Percentiles rank a stretch among this genome's conserved stretches.
phyloP scores from a whole-genome alignment of 2,329 filamentous ascomycete genomes.

The Cladosporium sp. region DNA sequence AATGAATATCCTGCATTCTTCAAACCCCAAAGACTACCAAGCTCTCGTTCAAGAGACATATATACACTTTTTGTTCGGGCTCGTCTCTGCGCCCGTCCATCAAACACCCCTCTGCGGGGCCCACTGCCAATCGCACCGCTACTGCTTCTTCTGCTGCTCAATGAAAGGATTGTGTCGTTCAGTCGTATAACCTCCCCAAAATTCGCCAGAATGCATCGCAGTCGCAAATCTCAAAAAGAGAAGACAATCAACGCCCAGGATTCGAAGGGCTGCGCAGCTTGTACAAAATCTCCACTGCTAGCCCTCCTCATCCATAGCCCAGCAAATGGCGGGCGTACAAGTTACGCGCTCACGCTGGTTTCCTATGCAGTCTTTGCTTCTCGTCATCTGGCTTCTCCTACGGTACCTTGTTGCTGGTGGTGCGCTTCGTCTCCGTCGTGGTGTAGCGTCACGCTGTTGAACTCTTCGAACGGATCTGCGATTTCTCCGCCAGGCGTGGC shows the following conservation, averaged over 20 bases:
- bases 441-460: slow-evolving; percentile 96
- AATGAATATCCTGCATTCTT: not conserved
- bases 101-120: not conserved
- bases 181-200: slow-evolving; percentile 15
- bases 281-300: not conserved
- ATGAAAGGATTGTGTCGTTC: slow-evolving; percentile 21
- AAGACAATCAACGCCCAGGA: slow-evolving; percentile 2
- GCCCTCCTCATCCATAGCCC: not conserved
- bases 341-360: not conserved
- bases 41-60: slow-evolving; percentile 12
- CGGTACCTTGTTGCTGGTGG: slow-evolving; percentile 6
- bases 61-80: slow-evolving; percentile 13
- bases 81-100: not conserved
- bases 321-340: not conserved
- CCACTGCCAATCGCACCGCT: not conserved
- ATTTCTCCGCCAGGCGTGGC: slow-evolving; percentile 81
- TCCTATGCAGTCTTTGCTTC: not conserved
- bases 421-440: slow-evolving; percentile 77
- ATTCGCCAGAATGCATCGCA: slow-evolving; percentile 11
- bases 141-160: slow-evolving; percentile 3
- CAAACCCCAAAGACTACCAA: not conserved
- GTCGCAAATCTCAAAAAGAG: not conserved
- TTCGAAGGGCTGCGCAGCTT: not conserved
- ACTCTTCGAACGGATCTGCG: slow-evolving; percentile 93
- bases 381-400: slow-evolving; percentile 15